Percentiles rank a stretch among this genome's conserved stretches.
These are phyloP conservation scores for Senna tora DNA, from an alignment of 306 rosid species.

Conservation along the genomic window DNA sequence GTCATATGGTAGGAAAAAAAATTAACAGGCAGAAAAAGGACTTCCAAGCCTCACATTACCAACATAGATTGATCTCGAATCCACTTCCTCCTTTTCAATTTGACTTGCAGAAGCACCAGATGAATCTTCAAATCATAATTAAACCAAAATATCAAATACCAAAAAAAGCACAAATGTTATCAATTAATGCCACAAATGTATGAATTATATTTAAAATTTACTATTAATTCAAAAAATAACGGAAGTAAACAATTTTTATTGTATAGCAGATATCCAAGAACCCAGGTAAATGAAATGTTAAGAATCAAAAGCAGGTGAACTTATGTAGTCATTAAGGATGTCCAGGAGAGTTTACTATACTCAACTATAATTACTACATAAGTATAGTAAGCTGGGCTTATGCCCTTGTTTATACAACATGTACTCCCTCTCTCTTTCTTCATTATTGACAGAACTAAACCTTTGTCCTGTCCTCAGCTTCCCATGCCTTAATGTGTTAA, in stretches of 20 bases:
- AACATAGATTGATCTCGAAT: constrained; percentile 93
- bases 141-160: constrained; percentile 27
- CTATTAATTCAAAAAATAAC: not conserved
- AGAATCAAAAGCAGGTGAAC: not conserved
- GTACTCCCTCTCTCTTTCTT: not conserved
- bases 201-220: not conserved
- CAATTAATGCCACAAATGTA: constrained; percentile 16
- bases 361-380: not conserved
- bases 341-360: not conserved
- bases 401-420: not conserved
- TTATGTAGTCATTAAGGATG: not conserved
- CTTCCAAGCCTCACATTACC: constrained; percentile 83
- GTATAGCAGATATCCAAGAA: not conserved
- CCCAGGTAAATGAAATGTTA: not conserved
- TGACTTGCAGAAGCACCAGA: constrained; percentile 74
- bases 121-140: constrained; percentile 63
- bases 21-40: constrained; percentile 9
- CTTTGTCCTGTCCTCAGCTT: not conserved
- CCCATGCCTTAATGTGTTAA: not conserved
- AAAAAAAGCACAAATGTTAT: not conserved
- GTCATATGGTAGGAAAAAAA: not conserved
- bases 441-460: not conserved
- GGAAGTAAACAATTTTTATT: not conserved
- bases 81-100: constrained; percentile 99
- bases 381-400: not conserved